A percentile compares a stretch with the other conserved stretches of the same genome.
phyloP scores from a whole-genome alignment of 2,329 filamentous ascomycete genomes.

The Ceratocystis variospora region DNA sequence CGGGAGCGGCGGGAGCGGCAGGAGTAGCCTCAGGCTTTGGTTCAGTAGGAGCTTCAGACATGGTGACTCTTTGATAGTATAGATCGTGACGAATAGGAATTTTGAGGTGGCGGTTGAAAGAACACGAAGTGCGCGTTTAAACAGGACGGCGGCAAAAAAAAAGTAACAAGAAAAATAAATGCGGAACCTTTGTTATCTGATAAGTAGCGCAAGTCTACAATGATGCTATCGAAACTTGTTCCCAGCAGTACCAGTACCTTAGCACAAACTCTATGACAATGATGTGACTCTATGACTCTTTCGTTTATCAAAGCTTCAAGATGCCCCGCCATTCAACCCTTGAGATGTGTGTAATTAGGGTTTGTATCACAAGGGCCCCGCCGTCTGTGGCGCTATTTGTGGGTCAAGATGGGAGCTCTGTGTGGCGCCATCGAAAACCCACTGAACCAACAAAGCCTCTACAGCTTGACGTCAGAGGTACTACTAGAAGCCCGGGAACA shows the following conservation, averaged over 20 bases:
- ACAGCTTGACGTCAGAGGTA: too few species aligned
- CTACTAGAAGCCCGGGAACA: background rate
- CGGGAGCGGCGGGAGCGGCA: constrained; percentile 3
- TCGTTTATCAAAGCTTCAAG: background rate
- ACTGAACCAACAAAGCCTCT: background rate
- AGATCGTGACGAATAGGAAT: background rate
- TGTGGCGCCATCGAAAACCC: constrained; percentile 1
- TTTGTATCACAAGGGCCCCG: background rate
- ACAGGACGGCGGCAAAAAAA: background rate
- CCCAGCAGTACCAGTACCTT: background rate
- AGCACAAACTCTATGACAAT: background rate
- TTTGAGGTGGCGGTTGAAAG: background rate
- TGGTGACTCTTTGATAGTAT: constrained; percentile 17
- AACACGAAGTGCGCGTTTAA: background rate
- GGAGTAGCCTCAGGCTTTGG: constrained; percentile 18
- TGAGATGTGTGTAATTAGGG: background rate
- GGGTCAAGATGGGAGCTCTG: background rate
- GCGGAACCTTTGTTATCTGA: background rate
- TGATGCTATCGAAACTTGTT: background rate
- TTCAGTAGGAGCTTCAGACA: constrained; percentile 27
- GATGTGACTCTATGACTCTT: constrained; percentile 12
- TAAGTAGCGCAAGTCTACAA: constrained; percentile 3
- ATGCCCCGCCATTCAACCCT: constrained; percentile 14
- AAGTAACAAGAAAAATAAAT: background rate
- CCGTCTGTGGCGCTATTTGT: constrained; percentile 2